Evolutionary conservation across 305 asterid species (phyloP), one percentile per base, ranked within the genome.

Genomic region (Solanum hybrid): DNA sequence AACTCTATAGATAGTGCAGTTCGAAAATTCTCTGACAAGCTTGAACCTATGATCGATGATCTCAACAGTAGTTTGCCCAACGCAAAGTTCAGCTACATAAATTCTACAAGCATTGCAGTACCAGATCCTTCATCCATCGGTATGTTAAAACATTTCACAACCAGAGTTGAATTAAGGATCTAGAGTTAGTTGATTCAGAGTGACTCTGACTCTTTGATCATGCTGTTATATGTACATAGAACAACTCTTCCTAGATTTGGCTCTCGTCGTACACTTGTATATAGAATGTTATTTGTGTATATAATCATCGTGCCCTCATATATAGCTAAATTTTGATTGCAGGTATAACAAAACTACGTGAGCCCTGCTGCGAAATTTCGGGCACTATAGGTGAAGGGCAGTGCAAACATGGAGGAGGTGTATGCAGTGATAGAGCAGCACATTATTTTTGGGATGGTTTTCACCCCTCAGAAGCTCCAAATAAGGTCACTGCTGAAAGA

Each of bases 11-110:
- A 96, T 51, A 42, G 60, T 6, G 92, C 89, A 0, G 96, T 89
- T 7, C 37, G 31, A 3, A 38, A 91, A 27, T 94, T 93, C 88
- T 92, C 93, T 22, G 79, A 79, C 27, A 88, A 51, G 87, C 91
- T 96, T 9, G 76, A 78, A 34, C 24, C 91, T 6, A 92, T 94
- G 22, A 69, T 94, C 2, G 90, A 88, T 71, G 78, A 85, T 51
- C 89, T 95, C 5, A 95, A 94, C 17, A 36, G 42, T 5, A 42
- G 86, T 64, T 88, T 92, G 1, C 42, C 78, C 10, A 91, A 56
- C 5, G 94, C 97, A 11, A 90, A 91, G 56, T 95, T 93, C 91
- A 93, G 86, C 38, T 90, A 81, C 69, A 69, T 93, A 14, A 91
- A 93, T 85, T 24, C 26, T 60, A 89, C 89, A 78, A 88, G 92